phyloP scores from a whole-genome alignment of 441 rosid genomes.

The Bruguiera hainesii region DNA sequence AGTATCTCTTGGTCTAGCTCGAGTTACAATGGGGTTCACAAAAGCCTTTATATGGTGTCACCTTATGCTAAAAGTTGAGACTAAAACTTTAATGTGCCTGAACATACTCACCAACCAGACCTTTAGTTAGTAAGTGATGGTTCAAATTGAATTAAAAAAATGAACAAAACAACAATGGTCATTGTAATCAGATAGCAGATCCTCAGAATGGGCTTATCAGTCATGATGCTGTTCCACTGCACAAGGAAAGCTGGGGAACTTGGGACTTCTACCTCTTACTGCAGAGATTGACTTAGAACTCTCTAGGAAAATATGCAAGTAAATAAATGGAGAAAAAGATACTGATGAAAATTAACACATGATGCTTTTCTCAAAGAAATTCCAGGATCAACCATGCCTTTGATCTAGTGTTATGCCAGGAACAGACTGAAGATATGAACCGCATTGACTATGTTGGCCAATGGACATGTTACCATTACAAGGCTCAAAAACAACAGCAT shows the following conservation, averaged over 20 bases:
- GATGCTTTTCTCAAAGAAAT: conserved; percentile 1
- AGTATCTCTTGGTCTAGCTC: not conserved
- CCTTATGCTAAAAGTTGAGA: not conserved
- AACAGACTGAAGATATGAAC: no score
- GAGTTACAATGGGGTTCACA: not conserved
- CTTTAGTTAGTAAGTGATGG: not conserved
- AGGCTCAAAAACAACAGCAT: no score
- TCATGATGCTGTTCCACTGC: not conserved
- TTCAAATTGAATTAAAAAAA: not conserved
- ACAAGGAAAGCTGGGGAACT: not conserved
- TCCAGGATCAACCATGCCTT: no score
- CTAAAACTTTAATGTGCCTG: not conserved
- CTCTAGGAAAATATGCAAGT: no score
- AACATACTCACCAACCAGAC: not conserved
- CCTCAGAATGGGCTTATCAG: not conserved
- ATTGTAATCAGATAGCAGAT: not conserved
- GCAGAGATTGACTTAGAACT: not conserved
- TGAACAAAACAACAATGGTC: not conserved
- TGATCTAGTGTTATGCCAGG: no score
- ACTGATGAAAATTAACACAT: not conserved
- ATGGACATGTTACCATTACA: no score
- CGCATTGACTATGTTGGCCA: no score
- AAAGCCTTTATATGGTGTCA: not conserved
- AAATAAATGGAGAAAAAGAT: not conserved
- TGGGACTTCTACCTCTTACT: not conserved